Evolutionary conservation across 352 stramenopile species (phyloP), one percentile per base, ranked within the genome.

Genomic region (Salisapilia sapeloensis): DNA sequence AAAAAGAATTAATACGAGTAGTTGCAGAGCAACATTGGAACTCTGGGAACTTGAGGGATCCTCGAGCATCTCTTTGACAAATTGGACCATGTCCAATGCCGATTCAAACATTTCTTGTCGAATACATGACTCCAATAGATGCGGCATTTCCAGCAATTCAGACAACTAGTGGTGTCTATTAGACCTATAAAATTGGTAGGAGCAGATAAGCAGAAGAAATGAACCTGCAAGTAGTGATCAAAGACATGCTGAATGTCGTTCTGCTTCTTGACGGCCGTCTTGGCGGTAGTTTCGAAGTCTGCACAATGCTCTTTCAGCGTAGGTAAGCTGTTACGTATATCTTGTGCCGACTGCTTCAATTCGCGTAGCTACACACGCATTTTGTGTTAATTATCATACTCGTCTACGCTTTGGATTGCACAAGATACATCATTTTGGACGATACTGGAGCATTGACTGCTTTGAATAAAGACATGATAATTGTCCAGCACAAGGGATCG

Each of bases 91-190:
- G 33, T 96, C 93, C 14, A 99, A 59, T 4, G 92, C 93, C 25
- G 96, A 92, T 38, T 98, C 92, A 33, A 96, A 96, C 6, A 97
- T 56, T 43, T 96, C 92, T 42, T 95, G 97, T 38, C 94, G 66
- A 25, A 97, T 92, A 42, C 94, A 99, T 4, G 87, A 84, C 48
- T 98, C 92, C 50, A 98, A 82, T 20, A 98, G 58, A 46, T 97
- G 94, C 6, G 94, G 94, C 19, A 99, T 85, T 63, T 98, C 92
- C 33, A 99, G 60, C 14, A 99, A 56, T 52, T 98, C 92, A n/a
- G 96, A 79, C 21, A 99, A 50, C 72, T 95, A 36, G 7, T 4
- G 11, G 32, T 10, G 32, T 38, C 18, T 7, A 6, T 7, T 20
- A 32, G 42, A 23, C 28, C 19, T 34, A 38, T 12, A 1, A 14